phyloP scores from a whole-genome alignment of 1,139 yeast species.

The Yamadazyma blattariae region DNA sequence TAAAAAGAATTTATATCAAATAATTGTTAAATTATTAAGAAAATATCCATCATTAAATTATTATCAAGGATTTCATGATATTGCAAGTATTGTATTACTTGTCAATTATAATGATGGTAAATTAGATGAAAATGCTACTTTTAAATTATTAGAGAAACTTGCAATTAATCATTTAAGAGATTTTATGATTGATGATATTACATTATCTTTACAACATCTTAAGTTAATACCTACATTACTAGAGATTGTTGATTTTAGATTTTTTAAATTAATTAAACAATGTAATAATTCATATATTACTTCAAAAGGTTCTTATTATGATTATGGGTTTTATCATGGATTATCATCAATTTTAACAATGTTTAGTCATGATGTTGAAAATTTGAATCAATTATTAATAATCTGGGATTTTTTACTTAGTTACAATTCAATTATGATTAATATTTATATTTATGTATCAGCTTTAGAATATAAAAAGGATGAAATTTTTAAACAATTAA shows the following conservation, averaged over 20 bases:
- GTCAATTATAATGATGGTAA: conserved; percentile 37
- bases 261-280: conserved; percentile 48
- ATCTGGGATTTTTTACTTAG: conserved; percentile 66
- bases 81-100: conserved; percentile 66
- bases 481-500: conserved; percentile 31
- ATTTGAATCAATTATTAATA: conserved; percentile 46
- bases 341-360: conserved; percentile 75
- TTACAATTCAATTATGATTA: conserved; percentile 40
- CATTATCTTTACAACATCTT: conserved; percentile 64
- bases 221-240: conserved; percentile 63
- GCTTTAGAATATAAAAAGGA: conserved; percentile 42
- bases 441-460: conserved; percentile 57
- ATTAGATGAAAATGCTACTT: conserved; percentile 38
- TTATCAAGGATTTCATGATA: conserved; percentile 92
- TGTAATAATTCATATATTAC: conserved; percentile 27
- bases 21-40: conserved; percentile 58
- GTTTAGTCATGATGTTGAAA: conserved; percentile 69
- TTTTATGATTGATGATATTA: conserved; percentile 73
- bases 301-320: conserved; percentile 31
- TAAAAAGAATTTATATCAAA: conserved; percentile 39
- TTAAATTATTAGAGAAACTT: conserved; percentile 51
- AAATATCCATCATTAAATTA: conserved; percentile 63
- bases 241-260: conserved; percentile 43
- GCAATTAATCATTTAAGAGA: conserved; percentile 72
- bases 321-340: conserved; percentile 54